Evolutionary conservation across 179 eudicot genomes (phyloP).

Genomic region (Corrigiola litoralis): DNA sequence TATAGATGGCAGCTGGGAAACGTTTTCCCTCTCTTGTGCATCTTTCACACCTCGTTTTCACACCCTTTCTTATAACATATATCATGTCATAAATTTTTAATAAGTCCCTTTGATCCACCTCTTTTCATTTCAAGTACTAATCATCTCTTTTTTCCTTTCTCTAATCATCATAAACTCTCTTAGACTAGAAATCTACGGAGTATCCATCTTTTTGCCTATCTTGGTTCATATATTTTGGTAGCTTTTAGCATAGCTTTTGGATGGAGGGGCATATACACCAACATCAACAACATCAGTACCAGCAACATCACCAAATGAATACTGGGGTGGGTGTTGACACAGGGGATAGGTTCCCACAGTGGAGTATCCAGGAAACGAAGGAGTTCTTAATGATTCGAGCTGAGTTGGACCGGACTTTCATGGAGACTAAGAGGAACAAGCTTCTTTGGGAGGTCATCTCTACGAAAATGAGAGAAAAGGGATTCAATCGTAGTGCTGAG

Average conservation of each 20-base stretch:
- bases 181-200: too few relatives aligned
- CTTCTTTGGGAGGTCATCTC: constrained; percentile 77
- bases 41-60: constrained; percentile 15
- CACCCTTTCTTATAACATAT: neutral
- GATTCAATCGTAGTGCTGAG: constrained; percentile 75
- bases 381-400: constrained; percentile 65
- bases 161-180: too few relatives aligned
- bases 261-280: constrained; percentile 31
- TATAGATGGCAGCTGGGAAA: neutral
- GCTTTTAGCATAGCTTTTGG: neutral
- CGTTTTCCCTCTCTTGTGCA: neutral
- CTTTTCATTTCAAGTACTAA: neutral
- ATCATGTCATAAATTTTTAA: neutral
- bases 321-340: constrained; percentile 18
- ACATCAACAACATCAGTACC: constrained; percentile 11
- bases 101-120: neutral
- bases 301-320: constrained; percentile 9
- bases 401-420: constrained; percentile 66
- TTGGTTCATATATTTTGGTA: neutral
- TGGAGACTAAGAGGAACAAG: constrained; percentile 87
- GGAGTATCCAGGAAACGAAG: constrained; percentile 82
- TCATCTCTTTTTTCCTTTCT: too few relatives aligned
- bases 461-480: constrained; percentile 60
- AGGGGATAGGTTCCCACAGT: constrained; percentile 81
- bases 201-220: neutral